Percentiles rank a stretch among this genome's conserved stretches.
Evolutionary conservation across 2,329 filamentous ascomycete species (phyloP).

Genomic region (Ascochyta fabae): DNA sequence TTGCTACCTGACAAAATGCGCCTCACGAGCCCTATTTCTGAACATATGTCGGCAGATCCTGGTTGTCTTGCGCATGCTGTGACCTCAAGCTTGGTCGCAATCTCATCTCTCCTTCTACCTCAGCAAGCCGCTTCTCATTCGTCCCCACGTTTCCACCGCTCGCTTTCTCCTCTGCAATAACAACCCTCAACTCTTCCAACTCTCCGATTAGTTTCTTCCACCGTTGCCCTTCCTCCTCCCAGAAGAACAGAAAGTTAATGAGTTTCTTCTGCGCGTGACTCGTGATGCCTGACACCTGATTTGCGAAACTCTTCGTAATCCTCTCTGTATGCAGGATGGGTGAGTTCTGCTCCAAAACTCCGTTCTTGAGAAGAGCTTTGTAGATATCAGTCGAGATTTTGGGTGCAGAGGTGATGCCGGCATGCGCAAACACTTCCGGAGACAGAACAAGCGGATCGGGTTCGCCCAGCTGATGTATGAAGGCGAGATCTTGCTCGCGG

Average conservation of each 20-base stretch:
- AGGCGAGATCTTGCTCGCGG: slow-evolving; percentile 7
- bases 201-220: slow-evolving; percentile 6
- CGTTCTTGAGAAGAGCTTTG: slow-evolving; percentile 9
- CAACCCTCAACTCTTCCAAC: slow-evolving; percentile 5
- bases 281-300: slow-evolving; percentile 7
- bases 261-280: slow-evolving; percentile 13
- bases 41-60: background rate
- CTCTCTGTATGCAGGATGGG: slow-evolving; percentile 5
- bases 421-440: slow-evolving; percentile 3
- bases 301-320: slow-evolving; percentile 7
- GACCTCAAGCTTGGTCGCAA: slow-evolving; percentile 6
- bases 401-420: slow-evolving; percentile 6
- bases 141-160: slow-evolving; percentile 1
- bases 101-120: slow-evolving; percentile 8
- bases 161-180: slow-evolving; percentile 3
- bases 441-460: slow-evolving; percentile 7
- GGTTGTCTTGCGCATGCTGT: background rate
- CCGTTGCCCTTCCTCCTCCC: slow-evolving; percentile 9
- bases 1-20: background rate
- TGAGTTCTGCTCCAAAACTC: background rate
- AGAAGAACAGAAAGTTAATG: slow-evolving; percentile 15
- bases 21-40: background rate
- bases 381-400: background rate
- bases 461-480: slow-evolving; percentile 7
- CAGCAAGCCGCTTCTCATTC: slow-evolving; percentile 12